phyloP scores from a whole-genome alignment of 2,329 filamentous ascomycete genomes.

The Ceratocystis destructans region DNA sequence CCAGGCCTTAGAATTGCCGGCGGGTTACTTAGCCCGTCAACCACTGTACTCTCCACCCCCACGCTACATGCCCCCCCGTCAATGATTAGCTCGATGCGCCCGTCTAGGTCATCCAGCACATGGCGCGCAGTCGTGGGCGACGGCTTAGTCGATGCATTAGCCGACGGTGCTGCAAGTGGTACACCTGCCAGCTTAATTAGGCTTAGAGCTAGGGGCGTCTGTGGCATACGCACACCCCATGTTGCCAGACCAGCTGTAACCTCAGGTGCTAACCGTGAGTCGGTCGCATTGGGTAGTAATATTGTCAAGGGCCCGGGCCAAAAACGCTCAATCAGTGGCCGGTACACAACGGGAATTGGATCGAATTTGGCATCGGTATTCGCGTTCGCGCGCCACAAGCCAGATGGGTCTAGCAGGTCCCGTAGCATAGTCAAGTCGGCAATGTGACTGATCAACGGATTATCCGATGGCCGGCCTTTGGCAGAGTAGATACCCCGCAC shows the following conservation, averaged over 20 bases:
- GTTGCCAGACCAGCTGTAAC: slow-evolving; percentile 75
- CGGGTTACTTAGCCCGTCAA: slow-evolving; percentile 72
- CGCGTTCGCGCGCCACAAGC: slow-evolving; percentile 20
- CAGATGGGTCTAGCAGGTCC: slow-evolving; percentile 37
- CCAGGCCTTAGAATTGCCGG: slow-evolving; percentile 76
- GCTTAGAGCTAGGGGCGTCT: slow-evolving; percentile 64
- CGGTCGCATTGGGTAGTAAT: slow-evolving; percentile 60
- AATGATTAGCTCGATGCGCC: slow-evolving; percentile 71
- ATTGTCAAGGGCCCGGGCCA: slow-evolving; percentile 95
- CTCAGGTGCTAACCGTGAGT: slow-evolving; percentile 65
- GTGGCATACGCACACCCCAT: slow-evolving; percentile 81
- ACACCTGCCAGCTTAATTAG: slow-evolving; percentile 67
- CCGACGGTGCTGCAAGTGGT: slow-evolving; percentile 81
- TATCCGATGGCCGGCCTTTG: slow-evolving; percentile 83
- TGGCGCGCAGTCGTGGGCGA: slow-evolving; percentile 85
- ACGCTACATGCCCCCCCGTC: slow-evolving; percentile 79
- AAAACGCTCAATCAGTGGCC: slow-evolving; percentile 62
- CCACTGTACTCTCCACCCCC: slow-evolving; percentile 92
- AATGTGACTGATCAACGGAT: slow-evolving; percentile 88
- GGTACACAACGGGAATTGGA: slow-evolving; percentile 60
- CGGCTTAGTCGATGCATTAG: slow-evolving; percentile 86
- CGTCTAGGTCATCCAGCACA: slow-evolving; percentile 70
- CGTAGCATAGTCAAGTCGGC: slow-evolving; percentile 67
- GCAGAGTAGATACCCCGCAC: slow-evolving; percentile 86
- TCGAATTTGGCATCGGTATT: slow-evolving; percentile 23